Evolutionary conservation across 2,329 filamentous ascomycete genomes (phyloP).

Genomic region (Exophiala spinifera): DNA sequence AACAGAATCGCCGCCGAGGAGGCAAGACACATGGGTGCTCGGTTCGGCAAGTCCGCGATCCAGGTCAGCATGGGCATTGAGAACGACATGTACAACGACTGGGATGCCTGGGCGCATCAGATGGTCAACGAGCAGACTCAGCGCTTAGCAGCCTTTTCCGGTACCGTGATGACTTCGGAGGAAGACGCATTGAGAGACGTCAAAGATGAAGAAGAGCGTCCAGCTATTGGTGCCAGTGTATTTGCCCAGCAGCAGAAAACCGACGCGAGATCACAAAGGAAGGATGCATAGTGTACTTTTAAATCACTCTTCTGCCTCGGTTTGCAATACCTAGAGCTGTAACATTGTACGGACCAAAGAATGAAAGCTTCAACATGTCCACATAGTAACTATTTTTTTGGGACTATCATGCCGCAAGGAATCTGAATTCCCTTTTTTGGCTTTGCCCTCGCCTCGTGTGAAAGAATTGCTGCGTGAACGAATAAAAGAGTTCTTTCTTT

Average conservation of each 20-base stretch:
- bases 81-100: constrained; percentile 72
- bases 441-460: too few species aligned
- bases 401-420: too few species aligned
- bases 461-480: too few species aligned
- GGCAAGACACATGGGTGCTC: constrained; percentile 77
- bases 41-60: constrained; percentile 74
- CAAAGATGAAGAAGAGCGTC: constrained; percentile 5
- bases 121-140: constrained; percentile 51
- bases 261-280: constrained; percentile 10
- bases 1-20: constrained; percentile 82
- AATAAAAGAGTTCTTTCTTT: too few species aligned
- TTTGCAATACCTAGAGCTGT: too few species aligned
- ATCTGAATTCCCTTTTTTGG: background rate
- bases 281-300: background rate
- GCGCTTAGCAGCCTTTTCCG: constrained; percentile 43
- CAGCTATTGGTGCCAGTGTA: constrained; percentile 12
- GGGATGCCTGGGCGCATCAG: constrained; percentile 73
- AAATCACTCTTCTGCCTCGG: too few species aligned
- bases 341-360: too few species aligned
- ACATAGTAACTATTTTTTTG: too few species aligned
- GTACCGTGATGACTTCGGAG: constrained; percentile 26
- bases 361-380: too few species aligned
- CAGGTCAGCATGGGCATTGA: constrained; percentile 81
- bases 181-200: constrained; percentile 18
- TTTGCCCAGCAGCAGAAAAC: constrained; percentile 19